Evolutionary conservation across 768 basidiomycete genomes (phyloP), one percentile per base, ranked within the genome.

Genomic region (Rhodotorula diobovata): DNA sequence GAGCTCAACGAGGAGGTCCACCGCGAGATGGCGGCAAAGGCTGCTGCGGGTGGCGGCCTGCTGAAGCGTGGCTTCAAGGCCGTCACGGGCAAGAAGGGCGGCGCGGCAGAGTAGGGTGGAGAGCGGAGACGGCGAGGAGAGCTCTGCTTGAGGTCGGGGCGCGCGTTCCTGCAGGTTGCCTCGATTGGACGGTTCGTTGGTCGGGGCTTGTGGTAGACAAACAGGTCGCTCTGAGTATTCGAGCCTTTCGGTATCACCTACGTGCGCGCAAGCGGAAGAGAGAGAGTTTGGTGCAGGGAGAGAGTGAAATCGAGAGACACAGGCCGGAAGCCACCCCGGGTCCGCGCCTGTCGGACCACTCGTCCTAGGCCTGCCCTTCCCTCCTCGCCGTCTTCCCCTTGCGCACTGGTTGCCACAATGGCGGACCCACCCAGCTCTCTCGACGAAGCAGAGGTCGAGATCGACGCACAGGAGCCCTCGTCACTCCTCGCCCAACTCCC

Each of bases 1-100:
- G 93, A 95, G 82, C 84, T 91, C 58, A 91, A 94, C 56, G 87
- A 87, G 76, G 92, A 95, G 82, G 85, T 91, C 63, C 81, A 84
- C 72, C 80, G 81, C 72, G 81, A 83, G 66, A 81, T 88, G 18
- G 87, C 84, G 37, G 83, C 81, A 64, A 92, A 89, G 82, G 51
- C 71, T 35, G 72, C 70, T 9, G 65, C 65, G 2, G 70, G 70
- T 12, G 70, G 70, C 28, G 70, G 70, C 1, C 35, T 32, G n/a
- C 3, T 59, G 12, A 71, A 71, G 66, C 45, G 70, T 11, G 57
- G 50, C 11, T 71, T 63, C 57, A 71, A 63, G 34, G 56, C 51
- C 10, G 5, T 71, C n/a, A 32, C 41, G 9, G 66, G 70, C 21
- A 53, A 63, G 60, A 21, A 54, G 53, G 48, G 8, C 5, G 20